Conservation (phyloP, 495 filamentous ascomycete species). For the Trichocladium antarcticum region DNA sequence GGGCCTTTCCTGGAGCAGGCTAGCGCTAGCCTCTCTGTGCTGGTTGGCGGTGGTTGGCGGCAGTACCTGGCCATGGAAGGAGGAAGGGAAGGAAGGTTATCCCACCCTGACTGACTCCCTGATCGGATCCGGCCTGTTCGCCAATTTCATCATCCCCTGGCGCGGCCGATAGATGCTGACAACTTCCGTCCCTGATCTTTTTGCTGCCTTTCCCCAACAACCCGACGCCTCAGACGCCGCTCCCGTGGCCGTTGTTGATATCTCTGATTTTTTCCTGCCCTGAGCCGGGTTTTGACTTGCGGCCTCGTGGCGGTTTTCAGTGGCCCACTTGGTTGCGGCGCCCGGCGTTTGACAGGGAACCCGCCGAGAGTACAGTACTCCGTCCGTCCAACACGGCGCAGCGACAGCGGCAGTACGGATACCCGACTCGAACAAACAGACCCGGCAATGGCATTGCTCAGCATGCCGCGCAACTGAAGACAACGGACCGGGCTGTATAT, state of each 20-base stretch:
- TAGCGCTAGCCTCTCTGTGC: not conserved
- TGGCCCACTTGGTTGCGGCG: not conserved
- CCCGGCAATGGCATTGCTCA: slow-evolving; percentile 17
- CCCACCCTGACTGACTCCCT: not conserved
- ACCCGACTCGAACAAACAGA: not conserved
- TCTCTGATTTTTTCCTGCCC: no score
- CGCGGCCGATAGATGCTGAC: not conserved
- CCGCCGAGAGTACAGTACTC: no score
- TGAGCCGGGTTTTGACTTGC: no score
- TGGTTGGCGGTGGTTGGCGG: not conserved
- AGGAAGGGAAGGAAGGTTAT: not conserved
- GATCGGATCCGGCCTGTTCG: not conserved
- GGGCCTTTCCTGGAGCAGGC: not conserved
- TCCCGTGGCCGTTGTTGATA: no score
- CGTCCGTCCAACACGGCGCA: not conserved
- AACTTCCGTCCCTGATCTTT: not conserved
- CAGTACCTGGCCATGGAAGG: not conserved
- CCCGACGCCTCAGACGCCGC: no score
- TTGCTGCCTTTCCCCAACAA: not conserved
- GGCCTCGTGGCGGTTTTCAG: not conserved
- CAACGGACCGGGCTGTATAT: slow-evolving; percentile 10
- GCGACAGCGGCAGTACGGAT: not conserved
- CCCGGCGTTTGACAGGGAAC: not conserved
- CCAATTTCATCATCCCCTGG: not conserved
- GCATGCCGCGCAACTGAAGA: slow-evolving; percentile 15